Evolutionary conservation across 2,329 filamentous ascomycete genomes (phyloP), one percentile per base, ranked within the genome.

Genomic region (Coniochaeta sp.): DNA sequence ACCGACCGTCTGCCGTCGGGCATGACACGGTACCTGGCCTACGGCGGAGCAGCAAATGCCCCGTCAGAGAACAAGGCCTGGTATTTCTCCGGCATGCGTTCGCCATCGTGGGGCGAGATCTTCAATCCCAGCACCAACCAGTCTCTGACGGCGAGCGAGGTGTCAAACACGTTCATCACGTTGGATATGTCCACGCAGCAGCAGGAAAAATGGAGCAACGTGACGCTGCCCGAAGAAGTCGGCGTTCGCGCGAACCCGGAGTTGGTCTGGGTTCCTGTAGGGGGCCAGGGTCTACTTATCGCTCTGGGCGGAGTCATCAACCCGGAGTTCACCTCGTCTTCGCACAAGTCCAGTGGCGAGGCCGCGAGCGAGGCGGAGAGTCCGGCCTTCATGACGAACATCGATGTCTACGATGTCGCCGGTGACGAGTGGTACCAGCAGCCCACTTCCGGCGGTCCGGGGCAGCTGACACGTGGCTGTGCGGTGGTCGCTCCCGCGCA

Each of bases 371-470:
- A 84, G 67, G 74, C 78, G 28, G 83, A 85, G 24, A 92, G 90
- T 67, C 85, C 87, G 0, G 78, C 81, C 17, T 92, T 93, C 76
- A 91, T 84, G 77, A 68, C 86, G 56, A 80, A 83, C 17, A 87
- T 95, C 56, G 87, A 92, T 65, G 79, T 95, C 32, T 95, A 91
- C 71, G 90, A 95, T 67, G 83, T 93, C 60, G 88, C 83, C 4
- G 81, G 74, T 32, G 79, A 82, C 2, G 81, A 78, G 7, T 95
- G 90, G 90, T 83, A 82, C 62, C 70, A 86, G 65, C 90, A 95
- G 71, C 75, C 81, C 3, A 90, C 89, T 0, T 79, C 77, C 3
- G 85, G 83, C 2, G 77, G 79, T 0, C 84, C 82, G 0, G 75
- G 78, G 14, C 68, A 85, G 75, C 71, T 82, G 73, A 69, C 89